Percentiles rank a stretch among this genome's conserved stretches.
These are phyloP conservation scores for Gossypium davidsonii DNA, from an alignment of 441 rosid species.

Conservation along the genomic window DNA sequence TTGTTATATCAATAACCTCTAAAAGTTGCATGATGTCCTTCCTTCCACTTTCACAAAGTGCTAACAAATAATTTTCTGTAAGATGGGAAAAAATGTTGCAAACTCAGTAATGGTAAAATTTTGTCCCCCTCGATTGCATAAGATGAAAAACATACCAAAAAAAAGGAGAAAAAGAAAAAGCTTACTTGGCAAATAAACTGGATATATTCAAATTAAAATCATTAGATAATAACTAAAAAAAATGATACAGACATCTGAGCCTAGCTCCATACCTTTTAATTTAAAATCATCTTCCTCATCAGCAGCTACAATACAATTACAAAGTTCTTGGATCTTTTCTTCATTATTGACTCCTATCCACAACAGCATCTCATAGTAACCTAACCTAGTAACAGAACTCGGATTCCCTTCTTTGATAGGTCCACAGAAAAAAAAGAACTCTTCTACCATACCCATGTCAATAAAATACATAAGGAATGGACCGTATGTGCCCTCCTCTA, in stretches of 20 bases:
- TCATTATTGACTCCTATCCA: constrained; percentile 40
- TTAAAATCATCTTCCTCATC: constrained; percentile 26
- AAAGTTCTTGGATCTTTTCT: constrained; percentile 53
- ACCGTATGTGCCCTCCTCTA: constrained; percentile 58
- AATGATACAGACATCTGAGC: not conserved
- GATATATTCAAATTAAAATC: not conserved
- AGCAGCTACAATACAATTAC: constrained; percentile 26
- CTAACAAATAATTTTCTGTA: constrained; percentile 70
- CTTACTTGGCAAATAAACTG: not conserved
- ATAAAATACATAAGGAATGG: constrained; percentile 53
- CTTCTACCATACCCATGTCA: constrained; percentile 58
- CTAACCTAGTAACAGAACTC: constrained; percentile 40
- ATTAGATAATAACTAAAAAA: not conserved
- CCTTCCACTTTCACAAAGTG: constrained; percentile 60
- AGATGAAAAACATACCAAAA: not conserved
- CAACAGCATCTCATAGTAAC: constrained; percentile 83
- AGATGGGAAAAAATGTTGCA: not conserved
- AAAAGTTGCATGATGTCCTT: constrained; percentile 47
- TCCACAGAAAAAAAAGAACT: constrained; percentile 39
- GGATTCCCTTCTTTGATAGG: constrained; percentile 38
- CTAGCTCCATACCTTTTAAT: constrained; percentile 42
- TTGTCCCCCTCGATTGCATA: not conserved
- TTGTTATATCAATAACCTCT: constrained; percentile 53
- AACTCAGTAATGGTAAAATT: not conserved
- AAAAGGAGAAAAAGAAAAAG: not conserved